Conservation (phyloP, 2,329 filamentous ascomycete species). For the Phialocephala sp. region DNA sequence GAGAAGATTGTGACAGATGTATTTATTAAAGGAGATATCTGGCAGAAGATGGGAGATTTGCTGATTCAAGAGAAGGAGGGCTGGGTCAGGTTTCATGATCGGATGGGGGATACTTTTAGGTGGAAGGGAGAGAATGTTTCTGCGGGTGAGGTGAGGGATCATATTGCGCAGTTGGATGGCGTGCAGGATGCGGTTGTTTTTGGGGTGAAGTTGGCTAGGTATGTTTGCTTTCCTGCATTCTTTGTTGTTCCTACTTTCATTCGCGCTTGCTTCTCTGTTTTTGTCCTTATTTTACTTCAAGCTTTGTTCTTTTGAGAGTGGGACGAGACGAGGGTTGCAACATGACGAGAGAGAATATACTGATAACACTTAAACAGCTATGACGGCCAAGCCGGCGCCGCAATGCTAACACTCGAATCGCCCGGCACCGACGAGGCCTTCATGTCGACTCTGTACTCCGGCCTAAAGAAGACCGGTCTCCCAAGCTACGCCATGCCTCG, state of each 20-base stretch:
- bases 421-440: constrained; percentile 43
- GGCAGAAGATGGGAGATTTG: constrained; percentile 52
- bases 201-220: constrained; percentile 49
- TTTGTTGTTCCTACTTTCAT: no score
- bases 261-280: no score
- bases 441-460: constrained; percentile 44
- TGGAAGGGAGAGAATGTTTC: constrained; percentile 58
- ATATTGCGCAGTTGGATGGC: constrained; percentile 48
- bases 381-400: constrained; percentile 54
- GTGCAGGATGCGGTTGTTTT: constrained; percentile 52
- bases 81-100: constrained; percentile 53
- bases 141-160: constrained; percentile 51
- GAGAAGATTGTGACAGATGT: constrained; percentile 50
- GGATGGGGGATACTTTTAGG: constrained; percentile 58
- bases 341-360: background rate
- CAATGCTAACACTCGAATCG: constrained; percentile 50
- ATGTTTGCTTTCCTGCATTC: no score
- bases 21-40: constrained; percentile 52
- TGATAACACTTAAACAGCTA: constrained; percentile 43
- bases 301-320: no score
- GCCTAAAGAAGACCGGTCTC: constrained; percentile 50
- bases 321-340: no score
- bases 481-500: constrained; percentile 53
- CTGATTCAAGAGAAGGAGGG: constrained; percentile 48
- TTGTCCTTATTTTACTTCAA: no score